Evolutionary conservation across 805 yeast genomes (phyloP).

Genomic region (Priceomyces melissophilus): DNA sequence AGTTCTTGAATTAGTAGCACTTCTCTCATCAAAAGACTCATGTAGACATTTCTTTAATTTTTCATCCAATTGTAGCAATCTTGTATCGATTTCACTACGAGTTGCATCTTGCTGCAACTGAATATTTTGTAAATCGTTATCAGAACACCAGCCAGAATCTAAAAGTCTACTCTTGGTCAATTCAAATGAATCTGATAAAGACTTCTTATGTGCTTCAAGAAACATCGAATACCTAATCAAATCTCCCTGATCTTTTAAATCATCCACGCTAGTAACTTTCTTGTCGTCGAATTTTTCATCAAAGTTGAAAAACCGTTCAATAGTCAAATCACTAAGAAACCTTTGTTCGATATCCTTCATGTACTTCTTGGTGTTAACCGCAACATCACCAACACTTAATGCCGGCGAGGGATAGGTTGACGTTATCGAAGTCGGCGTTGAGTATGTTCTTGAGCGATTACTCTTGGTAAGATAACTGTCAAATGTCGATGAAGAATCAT

Average conservation of each 20-base stretch:
- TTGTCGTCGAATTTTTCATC: background rate
- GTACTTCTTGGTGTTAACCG: conserved; percentile 23
- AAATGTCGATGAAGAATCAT: conserved; percentile 3
- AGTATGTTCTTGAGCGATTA: conserved; percentile 18
- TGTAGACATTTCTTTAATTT: conserved; percentile 29
- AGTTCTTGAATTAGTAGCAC: conserved; percentile 5
- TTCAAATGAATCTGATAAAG: conserved; percentile 32
- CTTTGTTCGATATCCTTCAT: conserved; percentile 31
- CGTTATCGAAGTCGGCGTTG: conserved; percentile 26
- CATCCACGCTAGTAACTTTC: conserved; percentile 16
- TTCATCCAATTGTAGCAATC: conserved; percentile 34
- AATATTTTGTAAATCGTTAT: conserved; percentile 37
- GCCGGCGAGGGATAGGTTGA: conserved; percentile 37
- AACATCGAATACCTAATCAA: conserved; percentile 30
- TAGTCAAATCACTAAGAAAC: conserved; percentile 26
- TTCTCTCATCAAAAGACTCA: conserved; percentile 15
- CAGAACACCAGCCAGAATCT: conserved; percentile 42
- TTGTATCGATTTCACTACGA: conserved; percentile 35
- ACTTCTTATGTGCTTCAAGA: conserved; percentile 30
- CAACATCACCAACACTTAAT: conserved; percentile 37
- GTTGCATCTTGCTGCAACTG: conserved; percentile 37
- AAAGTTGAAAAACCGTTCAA: background rate
- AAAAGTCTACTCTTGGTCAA: conserved; percentile 28
- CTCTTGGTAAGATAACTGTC: conserved; percentile 3
- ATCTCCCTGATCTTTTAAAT: conserved; percentile 20